A percentile compares a stretch with the other conserved stretches of the same genome.
These are phyloP conservation scores for Backusella luteola DNA, from an alignment of 192 early-diverging fungal species.

Conservation along the genomic window DNA sequence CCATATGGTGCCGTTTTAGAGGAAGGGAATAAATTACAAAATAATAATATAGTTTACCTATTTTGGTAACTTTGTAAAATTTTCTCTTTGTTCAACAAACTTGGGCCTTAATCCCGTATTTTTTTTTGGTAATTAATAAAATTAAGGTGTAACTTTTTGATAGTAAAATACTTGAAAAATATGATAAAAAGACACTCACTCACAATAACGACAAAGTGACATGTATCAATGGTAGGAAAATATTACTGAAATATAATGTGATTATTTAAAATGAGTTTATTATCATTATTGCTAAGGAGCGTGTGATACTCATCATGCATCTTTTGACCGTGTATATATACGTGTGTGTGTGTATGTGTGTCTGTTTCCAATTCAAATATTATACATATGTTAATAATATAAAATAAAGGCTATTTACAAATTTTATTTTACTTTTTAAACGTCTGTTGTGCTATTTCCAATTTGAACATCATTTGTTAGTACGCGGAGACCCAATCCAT, in stretches of 20 bases:
- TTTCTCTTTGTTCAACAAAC: neutral
- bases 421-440: neutral
- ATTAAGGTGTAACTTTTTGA: too few relatives aligned
- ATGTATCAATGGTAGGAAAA: neutral
- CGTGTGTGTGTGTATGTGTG: neutral
- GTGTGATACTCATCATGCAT: slow-evolving; percentile 6
- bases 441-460: neutral
- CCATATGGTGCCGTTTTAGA: neutral
- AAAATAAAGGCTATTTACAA: slow-evolving; percentile 1
- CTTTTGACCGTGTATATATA: neutral
- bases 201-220: neutral
- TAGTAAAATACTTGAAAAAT: too few relatives aligned
- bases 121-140: too few relatives aligned
- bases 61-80: neutral
- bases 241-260: neutral
- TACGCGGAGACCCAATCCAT: neutral
- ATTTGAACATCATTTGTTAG: neutral
- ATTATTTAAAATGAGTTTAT: neutral
- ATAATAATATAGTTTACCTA: neutral
- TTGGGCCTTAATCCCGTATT: neutral
- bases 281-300: slow-evolving; percentile 1
- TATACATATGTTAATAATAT: neutral
- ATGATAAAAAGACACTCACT: neutral
- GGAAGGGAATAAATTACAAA: neutral
- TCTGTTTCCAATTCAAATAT: neutral